Evolutionary conservation across 768 basidiomycete species (phyloP), one percentile per base, ranked within the genome.

Genomic region (Clitopilus hobsonii): DNA sequence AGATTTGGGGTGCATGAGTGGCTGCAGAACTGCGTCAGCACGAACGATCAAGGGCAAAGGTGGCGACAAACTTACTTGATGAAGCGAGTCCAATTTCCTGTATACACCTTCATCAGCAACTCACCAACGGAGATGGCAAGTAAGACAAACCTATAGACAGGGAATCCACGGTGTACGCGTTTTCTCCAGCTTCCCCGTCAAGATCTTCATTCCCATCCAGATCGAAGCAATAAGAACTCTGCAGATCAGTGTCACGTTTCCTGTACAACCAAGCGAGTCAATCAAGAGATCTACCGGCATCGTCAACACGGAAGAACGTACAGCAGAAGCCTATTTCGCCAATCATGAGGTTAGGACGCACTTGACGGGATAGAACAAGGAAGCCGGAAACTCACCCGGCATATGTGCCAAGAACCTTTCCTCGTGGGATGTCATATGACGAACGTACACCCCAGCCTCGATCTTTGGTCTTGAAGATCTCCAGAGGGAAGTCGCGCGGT

Each of bases 61-160:
- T 14, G 24, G 36, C 28, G 13, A 32, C 20, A 24, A 10, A 65
- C 83, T 56, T 59, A 86, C 87, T 89, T 89, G 27, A 89, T 71
- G 57, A 89, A 89, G 3, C 86, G 77, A 6, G 86, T 85, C 88
- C 88, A 89, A 60, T 89, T 89, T 6, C 88, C 87, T 88, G 57
- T 23, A 23, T 20, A 27, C 20, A 18, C n/a, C 3, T 3, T 16
- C 13, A 51, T n/a, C 3, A 49, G 50, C 45, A 30, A 30, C 14
- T 26, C 3, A 22, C 53, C n/a, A 25, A 36, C 32, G 25, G 48
- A 51, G 26, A 6, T 36, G 49, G 16, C 8, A 49, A 16, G 24
- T 18, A 24, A 6, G 6, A 56, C 81, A 41, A 52, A 84, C 87
- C 87, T 58, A 65, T 71, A 1, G 61, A 63, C 50, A 72, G 73